Evolutionary conservation across 176 grass and related monocot species (phyloP).

Genomic region (Phoenix dactylifera): DNA sequence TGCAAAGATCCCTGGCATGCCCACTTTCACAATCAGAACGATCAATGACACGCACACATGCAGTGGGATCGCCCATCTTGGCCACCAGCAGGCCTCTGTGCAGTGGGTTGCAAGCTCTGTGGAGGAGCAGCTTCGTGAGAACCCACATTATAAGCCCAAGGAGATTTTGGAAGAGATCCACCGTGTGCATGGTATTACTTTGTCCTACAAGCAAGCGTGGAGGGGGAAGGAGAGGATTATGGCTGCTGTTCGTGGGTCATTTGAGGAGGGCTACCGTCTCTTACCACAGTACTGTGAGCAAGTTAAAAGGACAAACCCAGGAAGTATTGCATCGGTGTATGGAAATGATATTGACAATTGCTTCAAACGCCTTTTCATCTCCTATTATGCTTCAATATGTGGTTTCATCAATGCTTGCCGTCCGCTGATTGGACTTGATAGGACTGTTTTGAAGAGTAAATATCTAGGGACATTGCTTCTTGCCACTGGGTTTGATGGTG

Average conservation of each 20-base stretch:
- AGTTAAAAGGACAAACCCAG: slow-evolving; percentile 77
- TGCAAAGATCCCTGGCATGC: slow-evolving; percentile 80
- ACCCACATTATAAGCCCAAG: slow-evolving; percentile 94
- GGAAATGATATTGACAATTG: slow-evolving; percentile 63
- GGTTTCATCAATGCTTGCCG: slow-evolving; percentile 92
- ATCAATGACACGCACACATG: slow-evolving; percentile 76
- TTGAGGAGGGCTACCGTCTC: slow-evolving; percentile 90
- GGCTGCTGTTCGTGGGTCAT: slow-evolving; percentile 83
- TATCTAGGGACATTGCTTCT: slow-evolving; percentile 93
- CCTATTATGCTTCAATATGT: slow-evolving; percentile 86
- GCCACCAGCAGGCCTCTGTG: slow-evolving; percentile 95
- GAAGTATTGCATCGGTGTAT: slow-evolving; percentile 83
- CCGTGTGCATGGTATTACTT: slow-evolving; percentile 84
- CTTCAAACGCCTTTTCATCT: slow-evolving; percentile 74
- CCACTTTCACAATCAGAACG: slow-evolving; percentile 80
- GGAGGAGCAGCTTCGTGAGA: slow-evolving; percentile 79
- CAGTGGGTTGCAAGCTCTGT: slow-evolving; percentile 93
- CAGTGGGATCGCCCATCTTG: slow-evolving; percentile 78
- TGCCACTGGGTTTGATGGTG: slow-evolving; percentile 87
- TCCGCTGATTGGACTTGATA: slow-evolving; percentile 86
- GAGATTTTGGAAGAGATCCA: slow-evolving; percentile 98
- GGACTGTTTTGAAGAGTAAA: slow-evolving; percentile 75
- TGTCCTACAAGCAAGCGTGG: slow-evolving; percentile 98
- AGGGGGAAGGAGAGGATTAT: slow-evolving; percentile 97
- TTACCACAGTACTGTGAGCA: slow-evolving; percentile 81